A percentile compares a stretch with the other conserved stretches of the same genome.
These are phyloP conservation scores for Eutrema salsugineum DNA, from an alignment of 441 rosid genomes.

Conservation along the genomic window DNA sequence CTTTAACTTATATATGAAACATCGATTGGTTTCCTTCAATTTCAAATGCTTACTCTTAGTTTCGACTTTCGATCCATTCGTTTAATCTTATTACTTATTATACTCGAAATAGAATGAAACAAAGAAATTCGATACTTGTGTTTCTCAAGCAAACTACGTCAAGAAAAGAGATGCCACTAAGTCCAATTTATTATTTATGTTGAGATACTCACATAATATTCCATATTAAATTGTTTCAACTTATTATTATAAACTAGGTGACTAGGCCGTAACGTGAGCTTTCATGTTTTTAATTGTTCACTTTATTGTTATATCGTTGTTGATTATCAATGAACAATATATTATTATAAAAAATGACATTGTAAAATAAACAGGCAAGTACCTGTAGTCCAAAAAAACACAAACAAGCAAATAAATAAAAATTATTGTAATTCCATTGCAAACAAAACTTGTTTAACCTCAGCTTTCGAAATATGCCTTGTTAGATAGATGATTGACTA, in stretches of 20 bases:
- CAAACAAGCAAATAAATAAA: no score
- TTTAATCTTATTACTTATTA: neutral
- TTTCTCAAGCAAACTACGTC: neutral
- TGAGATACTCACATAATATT: neutral
- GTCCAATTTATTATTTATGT: neutral
- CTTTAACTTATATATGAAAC: neutral
- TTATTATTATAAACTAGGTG: neutral
- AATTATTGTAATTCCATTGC: no score
- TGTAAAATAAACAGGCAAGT: no score
- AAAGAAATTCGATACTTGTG: neutral
- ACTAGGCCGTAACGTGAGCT: neutral
- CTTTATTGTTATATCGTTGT: neutral
- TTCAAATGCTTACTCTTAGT: neutral
- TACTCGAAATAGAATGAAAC: neutral
- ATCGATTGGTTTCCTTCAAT: neutral
- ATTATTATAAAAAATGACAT: no score
- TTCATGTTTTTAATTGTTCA: neutral
- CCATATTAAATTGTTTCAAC: neutral
- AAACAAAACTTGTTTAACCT: no score
- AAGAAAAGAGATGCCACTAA: neutral
- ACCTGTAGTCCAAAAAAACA: no score
- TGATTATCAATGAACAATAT: no score
- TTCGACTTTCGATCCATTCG: neutral
- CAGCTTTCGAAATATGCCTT: no score
- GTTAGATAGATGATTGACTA: no score